Evolutionary conservation across 495 filamentous ascomycete species (phyloP), one percentile per base, ranked within the genome.

Genomic region (Platismatia glauca): DNA sequence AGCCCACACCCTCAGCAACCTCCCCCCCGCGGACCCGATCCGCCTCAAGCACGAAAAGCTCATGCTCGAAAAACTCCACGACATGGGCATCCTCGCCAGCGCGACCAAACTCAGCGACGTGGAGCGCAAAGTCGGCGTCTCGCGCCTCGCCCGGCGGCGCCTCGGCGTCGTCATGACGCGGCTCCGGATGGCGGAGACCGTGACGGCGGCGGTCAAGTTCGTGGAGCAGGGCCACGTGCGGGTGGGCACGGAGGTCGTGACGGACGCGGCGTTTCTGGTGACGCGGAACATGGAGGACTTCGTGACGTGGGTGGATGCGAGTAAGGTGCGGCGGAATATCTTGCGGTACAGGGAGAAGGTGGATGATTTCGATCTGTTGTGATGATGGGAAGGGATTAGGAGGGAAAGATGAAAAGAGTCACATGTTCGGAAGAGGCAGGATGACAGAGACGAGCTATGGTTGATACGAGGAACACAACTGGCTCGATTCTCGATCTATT

Each of bases 171-270:
- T 97, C 35, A 95, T 98, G 84, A 91, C 89, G 16, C 76, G 93
- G 63, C 75, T 91, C 68, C 79, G 88, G 53, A 97, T 97, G 91
- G 89, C 89, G 37, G 89, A 95, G 75, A 92, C 82, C 57, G 86
- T 97, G 24, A 86, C 87, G 67, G 86, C 85, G 53, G 84, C 93
- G 11, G 84, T 85, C 9, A 91, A 88, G 68, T 87, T 96, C 68
- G 86, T 98, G 62, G 93, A 97, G 74, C 92, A 97, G 67, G 94
- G 94, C 3, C 95, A 98, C 75, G 90, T 98, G 2, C 81, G 94
- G 34, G 91, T 97, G 7, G 95, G 94, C 6, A 87, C 89, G 0
- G 92, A 98, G 67, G 88, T 94, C 29, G 82, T 97, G 29, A 93
- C 86, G 20, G 94, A 98, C 73, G 85, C 92, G 13, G 75, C 75